These are phyloP conservation scores for Lipomyces yarrowii DNA, from an alignment of 1,139 yeast species.

Conservation along the genomic window DNA sequence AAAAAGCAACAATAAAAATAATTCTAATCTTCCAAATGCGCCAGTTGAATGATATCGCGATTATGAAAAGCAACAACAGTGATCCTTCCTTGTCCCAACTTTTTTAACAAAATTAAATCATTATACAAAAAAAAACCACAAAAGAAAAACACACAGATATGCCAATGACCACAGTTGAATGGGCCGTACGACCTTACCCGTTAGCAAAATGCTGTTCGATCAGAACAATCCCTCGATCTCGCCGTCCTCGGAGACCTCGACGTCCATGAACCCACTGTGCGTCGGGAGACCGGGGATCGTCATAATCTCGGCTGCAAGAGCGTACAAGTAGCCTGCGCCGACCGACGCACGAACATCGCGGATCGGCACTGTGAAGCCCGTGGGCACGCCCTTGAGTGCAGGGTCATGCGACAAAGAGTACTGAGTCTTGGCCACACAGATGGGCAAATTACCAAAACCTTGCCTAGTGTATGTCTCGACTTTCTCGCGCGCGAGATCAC, in stretches of 20 bases:
- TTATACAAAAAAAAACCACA: conserved; percentile 1
- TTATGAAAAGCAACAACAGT: background rate
- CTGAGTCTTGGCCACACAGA: conserved; percentile 97
- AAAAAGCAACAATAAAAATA: background rate
- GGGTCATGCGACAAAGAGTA: conserved; percentile 96
- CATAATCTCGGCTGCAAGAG: conserved; percentile 95
- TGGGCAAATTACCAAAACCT: conserved; percentile 90
- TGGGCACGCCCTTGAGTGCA: conserved; percentile 89
- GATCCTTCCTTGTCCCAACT: conserved; percentile 24
- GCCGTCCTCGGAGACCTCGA: conserved; percentile 90
- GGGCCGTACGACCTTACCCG: conserved; percentile 8
- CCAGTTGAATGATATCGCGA: conserved; percentile 32
- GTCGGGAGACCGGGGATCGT: conserved; percentile 98
- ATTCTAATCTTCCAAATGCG: conserved; percentile 17
- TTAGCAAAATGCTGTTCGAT: background rate
- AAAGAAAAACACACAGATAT: background rate
- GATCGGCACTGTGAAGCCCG: conserved; percentile 91
- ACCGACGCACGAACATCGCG: conserved; percentile 91
- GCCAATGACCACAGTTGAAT: conserved; percentile 22
- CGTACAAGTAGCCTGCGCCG: conserved; percentile 96
- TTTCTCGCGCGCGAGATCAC: conserved; percentile 82
- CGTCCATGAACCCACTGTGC: conserved; percentile 95
- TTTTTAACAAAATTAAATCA: conserved; percentile 6
- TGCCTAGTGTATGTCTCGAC: conserved; percentile 82
- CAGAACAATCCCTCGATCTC: conserved; percentile 92